Conservation (phyloP, 2,329 filamentous ascomycete genomes). For the Neonectria punicea region DNA sequence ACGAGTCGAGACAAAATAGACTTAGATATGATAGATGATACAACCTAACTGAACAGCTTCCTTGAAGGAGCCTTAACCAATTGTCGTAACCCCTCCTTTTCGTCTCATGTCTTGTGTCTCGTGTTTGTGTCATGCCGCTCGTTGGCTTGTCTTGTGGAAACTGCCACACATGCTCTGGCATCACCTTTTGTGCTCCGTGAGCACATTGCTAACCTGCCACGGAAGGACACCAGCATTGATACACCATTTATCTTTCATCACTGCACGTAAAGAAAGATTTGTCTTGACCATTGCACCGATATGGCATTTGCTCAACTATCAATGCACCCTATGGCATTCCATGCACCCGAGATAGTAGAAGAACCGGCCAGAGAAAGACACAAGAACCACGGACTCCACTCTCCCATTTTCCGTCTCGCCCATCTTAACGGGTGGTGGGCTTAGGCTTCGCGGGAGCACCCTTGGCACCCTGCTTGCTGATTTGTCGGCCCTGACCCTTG, state of each 20-base stretch:
- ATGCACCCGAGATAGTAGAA: slow-evolving; percentile 56
- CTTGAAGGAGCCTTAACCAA: slow-evolving; percentile 19
- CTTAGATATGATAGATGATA: slow-evolving; percentile 36
- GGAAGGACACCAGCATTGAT: neutral
- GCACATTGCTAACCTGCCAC: slow-evolving; percentile 25
- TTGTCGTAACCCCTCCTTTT: neutral
- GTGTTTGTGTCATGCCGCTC: slow-evolving; percentile 5
- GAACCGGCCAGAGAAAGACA: slow-evolving; percentile 56
- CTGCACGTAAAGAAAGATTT: slow-evolving; percentile 30
- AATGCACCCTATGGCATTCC: slow-evolving; percentile 56
- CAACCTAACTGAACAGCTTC: slow-evolving; percentile 24
- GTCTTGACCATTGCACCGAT: slow-evolving; percentile 49
- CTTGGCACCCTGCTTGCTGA: slow-evolving; percentile 98
- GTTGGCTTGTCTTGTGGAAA: slow-evolving; percentile 4
- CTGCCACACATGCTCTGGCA: neutral
- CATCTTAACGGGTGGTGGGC: slow-evolving; percentile 79
- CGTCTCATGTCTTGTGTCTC: neutral
- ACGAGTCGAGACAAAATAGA: slow-evolving; percentile 14
- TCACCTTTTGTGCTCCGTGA: slow-evolving; percentile 25
- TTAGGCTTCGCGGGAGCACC: slow-evolving; percentile 87
- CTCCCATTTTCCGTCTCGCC: slow-evolving; percentile 41
- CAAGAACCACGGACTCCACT: slow-evolving; percentile 55
- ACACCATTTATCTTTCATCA: slow-evolving; percentile 27
- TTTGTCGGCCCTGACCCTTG: slow-evolving; percentile 84
- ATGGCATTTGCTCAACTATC: slow-evolving; percentile 53